These are phyloP conservation scores for Magnusiomyces magnusii DNA, from an alignment of 1,139 yeast genomes.

Conservation along the genomic window DNA sequence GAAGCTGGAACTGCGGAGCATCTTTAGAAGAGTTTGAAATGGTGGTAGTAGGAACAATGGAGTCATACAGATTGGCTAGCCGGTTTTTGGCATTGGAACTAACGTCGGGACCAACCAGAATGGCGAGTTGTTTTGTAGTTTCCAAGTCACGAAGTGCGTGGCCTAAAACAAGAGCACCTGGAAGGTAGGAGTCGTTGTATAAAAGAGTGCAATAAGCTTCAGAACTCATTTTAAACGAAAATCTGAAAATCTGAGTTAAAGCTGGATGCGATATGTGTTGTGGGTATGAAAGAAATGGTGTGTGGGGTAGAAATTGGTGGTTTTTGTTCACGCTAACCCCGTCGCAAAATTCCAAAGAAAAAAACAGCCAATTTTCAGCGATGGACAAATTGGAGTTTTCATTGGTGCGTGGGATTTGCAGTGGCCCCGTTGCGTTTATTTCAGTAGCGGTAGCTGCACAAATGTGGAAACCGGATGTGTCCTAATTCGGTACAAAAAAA, in stretches of 20 bases:
- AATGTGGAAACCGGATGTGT: too few species aligned
- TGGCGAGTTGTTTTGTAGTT: conserved; percentile 24
- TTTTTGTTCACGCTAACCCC: neutral
- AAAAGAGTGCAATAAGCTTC: conserved; percentile 60
- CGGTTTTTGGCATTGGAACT: conserved; percentile 20
- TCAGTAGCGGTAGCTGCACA: too few species aligned
- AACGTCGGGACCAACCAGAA: conserved; percentile 32
- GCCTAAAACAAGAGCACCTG: conserved; percentile 69
- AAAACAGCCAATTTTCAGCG: neutral
- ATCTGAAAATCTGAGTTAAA: neutral
- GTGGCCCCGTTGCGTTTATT: too few species aligned
- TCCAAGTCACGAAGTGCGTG: conserved; percentile 30
- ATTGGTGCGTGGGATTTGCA: too few species aligned
- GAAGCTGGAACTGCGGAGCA: conserved; percentile 35
- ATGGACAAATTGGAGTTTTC: too few species aligned
- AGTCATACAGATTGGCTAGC: conserved; percentile 29
- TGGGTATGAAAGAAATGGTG: too few species aligned
- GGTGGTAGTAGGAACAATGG: conserved; percentile 31
- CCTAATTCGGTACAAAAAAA: too few species aligned
- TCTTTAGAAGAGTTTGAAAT: conserved; percentile 27
- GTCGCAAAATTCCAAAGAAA: too few species aligned
- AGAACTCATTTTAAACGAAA: neutral
- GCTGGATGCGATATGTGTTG: neutral
- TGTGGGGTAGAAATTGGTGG: neutral
- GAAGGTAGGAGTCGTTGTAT: conserved; percentile 57